Percentiles rank a stretch among this genome's conserved stretches.
phyloP scores from a whole-genome alignment of 139 green algal genomes.

The Coelastrella sp. region DNA sequence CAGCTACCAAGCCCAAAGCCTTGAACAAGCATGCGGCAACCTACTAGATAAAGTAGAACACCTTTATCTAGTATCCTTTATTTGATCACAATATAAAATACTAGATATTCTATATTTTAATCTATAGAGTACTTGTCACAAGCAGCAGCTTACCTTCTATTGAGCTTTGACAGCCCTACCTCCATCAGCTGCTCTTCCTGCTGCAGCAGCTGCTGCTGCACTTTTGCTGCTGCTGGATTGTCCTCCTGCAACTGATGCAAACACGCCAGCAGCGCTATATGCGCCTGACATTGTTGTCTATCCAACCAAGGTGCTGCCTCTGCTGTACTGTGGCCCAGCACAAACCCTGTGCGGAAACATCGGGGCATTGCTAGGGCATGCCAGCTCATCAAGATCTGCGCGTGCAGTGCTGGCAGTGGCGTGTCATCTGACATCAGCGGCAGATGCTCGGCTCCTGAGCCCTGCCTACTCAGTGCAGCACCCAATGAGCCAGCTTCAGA shows the following conservation, averaged over 20 bases:
- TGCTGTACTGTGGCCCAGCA: slow-evolving; percentile 14
- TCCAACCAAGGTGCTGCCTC: slow-evolving; percentile 9
- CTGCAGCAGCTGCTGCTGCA: not conserved
- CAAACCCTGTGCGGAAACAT: not conserved
- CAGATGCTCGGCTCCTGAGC: not conserved
- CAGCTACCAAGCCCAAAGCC: too few species aligned
- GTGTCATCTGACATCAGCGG: slow-evolving; percentile 33
- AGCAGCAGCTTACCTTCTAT: not conserved
- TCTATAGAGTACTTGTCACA: not conserved
- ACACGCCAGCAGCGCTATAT: slow-evolving; percentile 38
- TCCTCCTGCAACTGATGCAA: slow-evolving; percentile 42
- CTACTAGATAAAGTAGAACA: not conserved
- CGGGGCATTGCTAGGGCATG: slow-evolving; percentile 13
- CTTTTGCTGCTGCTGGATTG: not conserved
- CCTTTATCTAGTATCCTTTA: not conserved
- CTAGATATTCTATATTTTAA: not conserved
- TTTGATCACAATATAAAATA: not conserved
- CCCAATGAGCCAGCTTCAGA: not conserved
- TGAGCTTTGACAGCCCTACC: not conserved
- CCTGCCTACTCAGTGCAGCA: not conserved
- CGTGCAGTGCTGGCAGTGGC: slow-evolving; percentile 8
- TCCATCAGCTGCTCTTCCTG: slow-evolving; percentile 10
- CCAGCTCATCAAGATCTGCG: slow-evolving; percentile 43
- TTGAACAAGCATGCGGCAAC: not conserved
- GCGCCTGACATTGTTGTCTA: slow-evolving; percentile 27